Conservation (phyloP, 2,329 filamentous ascomycete genomes). For the Colletotrichum sp. region DNA sequence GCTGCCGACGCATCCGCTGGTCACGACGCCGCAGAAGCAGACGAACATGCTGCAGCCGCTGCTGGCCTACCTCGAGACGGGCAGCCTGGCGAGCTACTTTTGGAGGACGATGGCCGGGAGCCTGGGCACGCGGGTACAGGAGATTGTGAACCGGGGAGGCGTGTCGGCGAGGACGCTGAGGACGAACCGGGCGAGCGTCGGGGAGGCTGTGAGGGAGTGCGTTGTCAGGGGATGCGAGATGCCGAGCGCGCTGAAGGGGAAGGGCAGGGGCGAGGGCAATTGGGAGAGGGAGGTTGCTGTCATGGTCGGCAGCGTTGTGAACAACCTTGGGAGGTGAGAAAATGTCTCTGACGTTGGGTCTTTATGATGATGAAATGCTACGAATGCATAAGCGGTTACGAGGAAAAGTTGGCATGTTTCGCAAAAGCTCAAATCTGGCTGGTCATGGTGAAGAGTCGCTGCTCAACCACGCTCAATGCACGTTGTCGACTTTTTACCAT, state of each 20-base stretch:
- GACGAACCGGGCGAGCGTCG: conserved; percentile 75
- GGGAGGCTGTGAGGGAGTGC: conserved; percentile 80
- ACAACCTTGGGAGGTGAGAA: conserved; percentile 51
- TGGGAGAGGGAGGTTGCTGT: conserved; percentile 95
- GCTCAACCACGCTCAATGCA: not conserved
- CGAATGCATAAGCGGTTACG: not conserved
- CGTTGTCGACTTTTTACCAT: not conserved
- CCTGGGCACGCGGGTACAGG: conserved; percentile 78
- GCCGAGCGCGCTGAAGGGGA: conserved; percentile 61
- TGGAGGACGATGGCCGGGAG: conserved; percentile 88
- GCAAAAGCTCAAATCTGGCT: no score
- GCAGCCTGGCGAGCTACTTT: conserved; percentile 87
- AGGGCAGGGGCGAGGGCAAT: conserved; percentile 46
- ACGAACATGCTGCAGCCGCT: conserved; percentile 72
- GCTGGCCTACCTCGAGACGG: conserved; percentile 81
- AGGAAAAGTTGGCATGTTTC: not conserved
- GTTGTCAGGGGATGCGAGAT: conserved; percentile 78
- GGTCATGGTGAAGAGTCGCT: not conserved
- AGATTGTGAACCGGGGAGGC: conserved; percentile 83
- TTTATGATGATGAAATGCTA: not conserved
- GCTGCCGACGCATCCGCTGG: conserved; percentile 71
- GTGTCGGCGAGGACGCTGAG: conserved; percentile 82
- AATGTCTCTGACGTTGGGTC: no score
- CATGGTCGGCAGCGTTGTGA: conserved; percentile 86
- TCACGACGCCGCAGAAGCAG: conserved; percentile 45